Evolutionary conservation across 192 early-diverging fungal genomes (phyloP), one percentile per base, ranked within the genome.

Genomic region (Funneliformis mosseae): DNA sequence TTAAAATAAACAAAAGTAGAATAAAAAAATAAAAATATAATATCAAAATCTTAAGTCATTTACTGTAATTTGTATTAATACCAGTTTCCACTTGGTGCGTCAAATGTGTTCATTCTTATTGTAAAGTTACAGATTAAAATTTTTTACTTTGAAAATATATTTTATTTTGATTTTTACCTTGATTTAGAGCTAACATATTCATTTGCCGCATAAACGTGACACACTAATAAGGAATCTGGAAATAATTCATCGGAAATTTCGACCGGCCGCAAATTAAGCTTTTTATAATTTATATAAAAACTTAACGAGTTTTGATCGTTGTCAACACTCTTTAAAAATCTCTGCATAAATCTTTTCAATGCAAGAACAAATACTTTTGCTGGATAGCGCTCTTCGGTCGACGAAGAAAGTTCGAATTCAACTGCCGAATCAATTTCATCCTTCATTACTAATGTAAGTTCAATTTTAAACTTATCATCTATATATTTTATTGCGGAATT

Each of bases 331-430:
- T 74, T 43, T 25, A 81, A 66, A 6, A 67, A 25, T 50, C 80
- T 76, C 27, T 41, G 45, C 60, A 67, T 77, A 77, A 81, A 81
- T 67, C 80, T 16, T 69, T 81, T 81, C 9, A 81, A 45, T 8
- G 80, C 80, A 9, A 67, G 38, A 8, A 61, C 33, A 38, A 81
- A 81, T 28, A 74, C 46, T 48, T 38, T n/a, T 1, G 74, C 80
- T 3, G 80, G 80, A 14, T 77, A 42, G 8, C 33, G 42, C 6
- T 73, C 25, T 33, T 69, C 16, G 28, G 39, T 18, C 41, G 45
- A 28, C 6, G 14, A 14, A 6, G 21, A 43, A 12, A 63, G 12
- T 23, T 76, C 73, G 64, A 66, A 81, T 55, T 76, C 55, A n/a
- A 60, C 14, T 4, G 62, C 60, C 27, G 11, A 50, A 16, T 16